phyloP scores from a whole-genome alignment of 129 eudicot species.

The sunflower (Helianthus annuus) region HanXRQr2.0-SUNRISE NC_035445.2:116289381-116289880 shows the following conservation, averaged over 20 bases:
- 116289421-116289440: slow-evolving; percentile 65
- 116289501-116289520: slow-evolving; percentile 56
- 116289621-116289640: slow-evolving; percentile 59
- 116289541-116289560: slow-evolving; percentile 68
- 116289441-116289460: slow-evolving; percentile 50
- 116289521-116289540: slow-evolving; percentile 67
- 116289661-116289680: background rate
- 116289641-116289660: slow-evolving; percentile 42
- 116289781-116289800: slow-evolving; percentile 80
- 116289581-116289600: slow-evolving; percentile 62
- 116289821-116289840: slow-evolving; percentile 71
- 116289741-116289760: slow-evolving; percentile 31
- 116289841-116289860: slow-evolving; percentile 59
- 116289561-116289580: slow-evolving; percentile 70
- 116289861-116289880: too few relatives aligned
- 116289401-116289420: slow-evolving; percentile 68
- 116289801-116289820: slow-evolving; percentile 65
- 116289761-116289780: slow-evolving; percentile 86
- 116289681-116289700: background rate
- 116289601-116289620: slow-evolving; percentile 61
- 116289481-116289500: slow-evolving; percentile 50
- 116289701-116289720: background rate
- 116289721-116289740: background rate
- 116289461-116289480: slow-evolving; percentile 47
- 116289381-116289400: slow-evolving; percentile 61